Conservation (phyloP, 352 stramenopile species). For the Pilasporangium apinafurcum region DNA sequence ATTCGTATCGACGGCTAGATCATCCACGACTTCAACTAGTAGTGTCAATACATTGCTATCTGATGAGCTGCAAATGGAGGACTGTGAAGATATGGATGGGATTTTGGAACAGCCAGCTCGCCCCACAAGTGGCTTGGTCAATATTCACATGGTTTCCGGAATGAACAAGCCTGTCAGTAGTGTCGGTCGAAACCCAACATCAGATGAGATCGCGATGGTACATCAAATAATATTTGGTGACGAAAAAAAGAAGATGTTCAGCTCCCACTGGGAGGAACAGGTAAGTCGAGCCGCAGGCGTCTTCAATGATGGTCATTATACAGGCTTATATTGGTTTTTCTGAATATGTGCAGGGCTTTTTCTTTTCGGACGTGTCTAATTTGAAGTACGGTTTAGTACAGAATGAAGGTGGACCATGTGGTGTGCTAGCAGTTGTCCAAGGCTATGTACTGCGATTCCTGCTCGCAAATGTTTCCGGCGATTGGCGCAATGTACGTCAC, state of each 20-base stretch:
- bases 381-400: constrained; percentile 90
- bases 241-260: constrained; percentile 52
- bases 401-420: constrained; percentile 91
- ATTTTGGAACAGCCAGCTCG: neutral
- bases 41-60: too few relatives aligned
- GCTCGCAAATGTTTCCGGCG: constrained; percentile 17
- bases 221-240: constrained; percentile 54
- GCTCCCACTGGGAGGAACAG: constrained; percentile 64
- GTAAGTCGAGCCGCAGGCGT: constrained; percentile 8
- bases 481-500: constrained; percentile 67
- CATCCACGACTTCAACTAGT: neutral
- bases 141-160: too few relatives aligned
- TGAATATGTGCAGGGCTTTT: constrained; percentile 40
- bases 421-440: constrained; percentile 92
- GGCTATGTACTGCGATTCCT: constrained; percentile 87
- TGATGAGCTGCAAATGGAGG: constrained; percentile 9
- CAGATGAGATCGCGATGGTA: constrained; percentile 38
- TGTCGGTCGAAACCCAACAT: constrained; percentile 12
- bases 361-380: constrained; percentile 37
- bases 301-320: too few relatives aligned
- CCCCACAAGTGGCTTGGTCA: neutral
- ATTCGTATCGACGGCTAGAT: neutral
- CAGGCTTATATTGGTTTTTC: too few relatives aligned
- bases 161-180: too few relatives aligned
- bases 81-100: constrained; percentile 10